A percentile compares a stretch with the other conserved stretches of the same genome.
Evolutionary conservation across 2,329 filamentous ascomycete species (phyloP).

Genomic region (Plenodomus lindquistii): DNA sequence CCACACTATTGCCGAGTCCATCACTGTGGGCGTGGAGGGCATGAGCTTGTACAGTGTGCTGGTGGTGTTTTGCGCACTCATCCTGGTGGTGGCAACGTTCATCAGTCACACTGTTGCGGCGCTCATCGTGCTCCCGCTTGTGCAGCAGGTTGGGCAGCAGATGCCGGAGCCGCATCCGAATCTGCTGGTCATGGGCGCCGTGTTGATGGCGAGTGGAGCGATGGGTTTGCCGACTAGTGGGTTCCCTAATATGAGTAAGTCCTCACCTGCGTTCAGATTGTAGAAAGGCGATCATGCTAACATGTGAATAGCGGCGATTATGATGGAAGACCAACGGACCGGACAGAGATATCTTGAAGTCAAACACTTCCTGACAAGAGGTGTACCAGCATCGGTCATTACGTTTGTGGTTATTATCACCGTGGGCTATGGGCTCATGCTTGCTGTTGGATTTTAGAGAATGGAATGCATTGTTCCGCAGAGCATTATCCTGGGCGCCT

Average conservation of each 20-base stretch:
- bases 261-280: not conserved
- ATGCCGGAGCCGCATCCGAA: slow-evolving; percentile 94
- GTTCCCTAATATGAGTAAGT: slow-evolving; percentile 99
- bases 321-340: slow-evolving; percentile 94
- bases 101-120: slow-evolving; percentile 98
- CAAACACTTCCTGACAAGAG: slow-evolving; percentile 92
- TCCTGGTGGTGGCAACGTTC: slow-evolving; percentile 92
- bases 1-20: slow-evolving; percentile 79
- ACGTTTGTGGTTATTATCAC: slow-evolving; percentile 82
- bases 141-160: slow-evolving; percentile 78
- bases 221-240: slow-evolving; percentile 96
- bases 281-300: slow-evolving; percentile 14
- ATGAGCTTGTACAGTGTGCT: slow-evolving; percentile 85
- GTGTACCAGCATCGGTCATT: slow-evolving; percentile 82
- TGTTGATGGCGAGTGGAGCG: slow-evolving; percentile 95
- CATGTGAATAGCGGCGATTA: slow-evolving; percentile 75
- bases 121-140: slow-evolving; percentile 88
- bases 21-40: slow-evolving; percentile 73
- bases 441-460: slow-evolving; percentile 66
- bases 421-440: slow-evolving; percentile 89
- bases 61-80: slow-evolving; percentile 81
- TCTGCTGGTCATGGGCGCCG: slow-evolving; percentile 89
- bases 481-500: too few species aligned
- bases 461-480: too few species aligned
- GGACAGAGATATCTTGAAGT: slow-evolving; percentile 91